Base-by-base conservation (phyloP, 441 rosid genomes). In the Pelargonium citronellum region DNA sequence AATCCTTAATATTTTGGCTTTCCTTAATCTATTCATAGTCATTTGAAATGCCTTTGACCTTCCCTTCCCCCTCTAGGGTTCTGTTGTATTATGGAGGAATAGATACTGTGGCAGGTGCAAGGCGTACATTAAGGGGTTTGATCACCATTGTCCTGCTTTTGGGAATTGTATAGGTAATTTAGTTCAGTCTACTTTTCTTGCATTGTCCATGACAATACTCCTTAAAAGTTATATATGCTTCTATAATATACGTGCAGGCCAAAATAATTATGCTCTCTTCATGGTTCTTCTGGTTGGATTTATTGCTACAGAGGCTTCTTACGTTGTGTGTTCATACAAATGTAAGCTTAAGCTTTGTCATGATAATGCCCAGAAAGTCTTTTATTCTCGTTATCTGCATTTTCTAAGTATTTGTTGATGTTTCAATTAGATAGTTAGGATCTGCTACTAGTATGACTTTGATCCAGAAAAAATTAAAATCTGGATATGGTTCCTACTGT, bases 111-210 rank as follows among this genome's bases (percentile, higher is more conserved):
- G 76, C 74, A 79, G 27, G 55, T 88, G 92, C 72, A 73, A 85
- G 69, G 78, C 82, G 64, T 69, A 78, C 63, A 65, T 86, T 16
- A 80, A 76, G 72, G 86, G 87, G 30, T 83, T 83, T 69, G 92
- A 86, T 72, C 92, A 88, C 76, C 92, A 88, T 71, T 88, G 92
- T 63, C 87, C 87, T 58, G 90, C 90, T 66, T 86, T 86, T 83
- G 92, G 92, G 65, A 88, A 83, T 69, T 88, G 92, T 73, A 82
- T 88, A 64, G 92, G 92, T 84, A 81, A 75, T 68, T 37, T 12
- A n/a, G 64, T 67, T 57, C 67, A 69, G 57, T 53, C 8, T 53
- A 46, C 51, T 53, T 53, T 53, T n/a, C 58, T 53, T 19, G 1
- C 58, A 15, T 53, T n/a, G 58, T 53, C 58, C 58, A n/a, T 53